Evolutionary conservation across 768 basidiomycete species (phyloP), one percentile per base, ranked within the genome.

Genomic region (Sarcodon aspratus): DNA sequence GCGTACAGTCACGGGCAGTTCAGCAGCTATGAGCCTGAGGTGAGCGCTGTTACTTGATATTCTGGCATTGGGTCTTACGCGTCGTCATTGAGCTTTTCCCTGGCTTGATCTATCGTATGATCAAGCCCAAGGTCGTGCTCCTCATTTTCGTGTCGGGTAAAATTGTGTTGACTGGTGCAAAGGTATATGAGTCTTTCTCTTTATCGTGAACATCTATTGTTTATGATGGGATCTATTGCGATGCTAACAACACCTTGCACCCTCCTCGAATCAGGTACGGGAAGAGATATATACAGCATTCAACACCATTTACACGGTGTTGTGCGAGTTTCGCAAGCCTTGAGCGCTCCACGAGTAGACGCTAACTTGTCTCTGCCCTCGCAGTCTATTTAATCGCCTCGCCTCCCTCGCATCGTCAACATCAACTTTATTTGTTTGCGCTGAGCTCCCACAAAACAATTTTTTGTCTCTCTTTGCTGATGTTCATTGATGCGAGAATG

Each of bases 201-300:
- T 68, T 54, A 68, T 66, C 42, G 44, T 18, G 37, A 21, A 13
- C 21, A 33, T 35, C 44, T 45, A 33, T 36, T 43, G 34, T 17
- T 13, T 21, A 33, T 21, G 31, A 31, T 38, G 34, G 45, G 38
- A 46, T 47, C 27, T 37, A 44, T 44, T 21, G 36, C 21, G 46
- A 31, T 48, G 52, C 57, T 60, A 50, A 59, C 55, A 49, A 46
- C 36, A 36, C 36, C n/a, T 52, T 50, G 76, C 64, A 82, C 69
- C 57, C 63, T 59, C 45, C 54, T 63, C 66, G 64, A 57, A 55
- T 61, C 66, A 95, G 92, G 86, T 97, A 69, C 78, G 96, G 69
- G 94, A 97, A 71, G 95, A 99, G 76, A 98, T 98, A 55, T 98
- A 99, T 64, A 92, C 91, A 34, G 96, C 96, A 21, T 99, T 99